Conservation (phyloP, 177 flowering plant genomes). For the Vitis hybrid region DNA sequence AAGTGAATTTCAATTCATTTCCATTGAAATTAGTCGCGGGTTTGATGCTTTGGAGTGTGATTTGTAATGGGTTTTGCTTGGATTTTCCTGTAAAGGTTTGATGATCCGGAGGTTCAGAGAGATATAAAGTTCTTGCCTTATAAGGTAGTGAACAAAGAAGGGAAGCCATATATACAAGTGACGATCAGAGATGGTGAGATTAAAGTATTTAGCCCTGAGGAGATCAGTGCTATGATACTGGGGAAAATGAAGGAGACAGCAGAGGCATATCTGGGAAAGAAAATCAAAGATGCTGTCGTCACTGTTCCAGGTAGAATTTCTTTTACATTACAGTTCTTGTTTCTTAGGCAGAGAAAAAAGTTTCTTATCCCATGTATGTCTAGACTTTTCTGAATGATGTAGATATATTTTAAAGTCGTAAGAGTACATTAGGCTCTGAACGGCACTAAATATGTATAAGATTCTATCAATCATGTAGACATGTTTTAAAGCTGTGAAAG, state of each 20-base stretch:
- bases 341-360: no score
- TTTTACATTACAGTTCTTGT: background rate
- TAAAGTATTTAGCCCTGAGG: conserved; percentile 58
- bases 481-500: rapidly evolving
- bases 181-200: conserved; percentile 40
- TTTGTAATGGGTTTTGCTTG: background rate
- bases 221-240: conserved; percentile 56
- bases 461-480: rapidly evolving
- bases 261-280: conserved; percentile 46
- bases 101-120: conserved; percentile 56
- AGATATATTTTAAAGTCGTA: no score
- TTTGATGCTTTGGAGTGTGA: background rate
- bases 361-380: no score
- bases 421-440: rapidly evolving
- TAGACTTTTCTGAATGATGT: no score
- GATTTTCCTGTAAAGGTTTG: conserved; percentile 30
- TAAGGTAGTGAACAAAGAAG: conserved; percentile 53
- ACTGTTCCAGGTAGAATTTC: conserved; percentile 53
- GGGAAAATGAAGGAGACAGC: conserved; percentile 60
- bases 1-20: conserved; percentile 5
- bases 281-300: conserved; percentile 48
- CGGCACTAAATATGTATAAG: rapidly evolving
- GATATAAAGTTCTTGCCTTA: conserved; percentile 45
- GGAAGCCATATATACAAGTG: conserved; percentile 57
- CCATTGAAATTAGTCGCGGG: background rate